Conservation (phyloP, 2,329 filamentous ascomycete genomes). For the Chalara sp. region DNA sequence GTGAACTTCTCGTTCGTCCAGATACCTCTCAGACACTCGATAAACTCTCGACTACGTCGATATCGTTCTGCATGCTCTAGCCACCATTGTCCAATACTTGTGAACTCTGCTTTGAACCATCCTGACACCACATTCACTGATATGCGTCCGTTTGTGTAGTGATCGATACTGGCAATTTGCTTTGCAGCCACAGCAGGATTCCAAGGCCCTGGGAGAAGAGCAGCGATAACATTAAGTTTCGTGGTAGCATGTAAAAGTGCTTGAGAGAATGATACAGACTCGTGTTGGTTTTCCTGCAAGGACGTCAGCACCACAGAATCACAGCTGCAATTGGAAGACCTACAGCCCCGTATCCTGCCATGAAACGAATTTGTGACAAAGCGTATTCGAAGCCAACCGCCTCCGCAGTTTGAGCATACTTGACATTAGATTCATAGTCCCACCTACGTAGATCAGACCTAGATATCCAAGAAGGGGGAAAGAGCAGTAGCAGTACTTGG, state of each 20-base stretch:
- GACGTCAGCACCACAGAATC: too few relatives aligned
- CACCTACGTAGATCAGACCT: slow-evolving; percentile 25
- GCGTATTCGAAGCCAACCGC: slow-evolving; percentile 43
- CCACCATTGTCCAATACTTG: slow-evolving; percentile 46
- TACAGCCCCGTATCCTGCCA: slow-evolving; percentile 40
- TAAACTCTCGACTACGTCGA: slow-evolving; percentile 43
- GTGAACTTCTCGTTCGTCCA: slow-evolving; percentile 44
- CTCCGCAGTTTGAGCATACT: slow-evolving; percentile 43
- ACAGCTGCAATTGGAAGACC: neutral
- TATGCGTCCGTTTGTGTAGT: slow-evolving; percentile 43
- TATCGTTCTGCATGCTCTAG: slow-evolving; percentile 46
- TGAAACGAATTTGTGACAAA: slow-evolving; percentile 45
- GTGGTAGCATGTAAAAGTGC: slow-evolving; percentile 40
- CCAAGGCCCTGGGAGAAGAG: slow-evolving; percentile 43
- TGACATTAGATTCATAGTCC: slow-evolving; percentile 41
- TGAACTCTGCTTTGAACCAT: slow-evolving; percentile 48
- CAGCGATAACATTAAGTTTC: slow-evolving; percentile 43
- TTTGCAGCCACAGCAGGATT: slow-evolving; percentile 45
- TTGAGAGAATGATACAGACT: slow-evolving; percentile 45
- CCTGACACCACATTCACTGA: slow-evolving; percentile 46
- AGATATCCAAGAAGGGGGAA: neutral
- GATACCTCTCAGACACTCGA: slow-evolving; percentile 42
- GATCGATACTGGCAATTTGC: slow-evolving; percentile 45
- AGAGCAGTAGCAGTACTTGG: slow-evolving; percentile 15
- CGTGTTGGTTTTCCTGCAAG: slow-evolving; percentile 36